phyloP scores from a whole-genome alignment of 352 stramenopile species.

The Phytophthora foliorum region DNA sequence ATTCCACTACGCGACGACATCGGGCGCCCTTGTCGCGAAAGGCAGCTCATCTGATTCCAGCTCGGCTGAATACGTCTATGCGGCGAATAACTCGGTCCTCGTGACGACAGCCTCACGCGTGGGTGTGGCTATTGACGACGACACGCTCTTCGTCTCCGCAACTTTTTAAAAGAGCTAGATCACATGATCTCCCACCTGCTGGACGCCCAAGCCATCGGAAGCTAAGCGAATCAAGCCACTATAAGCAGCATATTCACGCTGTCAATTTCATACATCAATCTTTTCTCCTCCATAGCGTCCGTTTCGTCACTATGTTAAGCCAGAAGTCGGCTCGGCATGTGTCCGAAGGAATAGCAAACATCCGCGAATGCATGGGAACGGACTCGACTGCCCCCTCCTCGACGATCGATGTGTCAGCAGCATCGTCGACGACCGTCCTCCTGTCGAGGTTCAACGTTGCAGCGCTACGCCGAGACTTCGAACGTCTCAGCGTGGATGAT shows the following conservation, averaged over 20 bases:
- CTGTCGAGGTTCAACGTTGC: conserved; percentile 25
- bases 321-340: not conserved
- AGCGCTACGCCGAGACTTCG: conserved; percentile 35
- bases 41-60: conserved; percentile 19
- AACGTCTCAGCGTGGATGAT: conserved; percentile 50
- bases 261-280: conserved; percentile 3
- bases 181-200: conserved; percentile 5
- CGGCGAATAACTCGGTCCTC: conserved; percentile 38
- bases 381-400: not conserved
- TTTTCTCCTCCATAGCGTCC: conserved; percentile 1
- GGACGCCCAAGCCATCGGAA: conserved; percentile 33
- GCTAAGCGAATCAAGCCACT: conserved; percentile 26
- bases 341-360: conserved; percentile 11
- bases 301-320: conserved; percentile 16
- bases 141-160: conserved; percentile 71
- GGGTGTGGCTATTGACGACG: conserved; percentile 56
- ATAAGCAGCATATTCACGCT: conserved; percentile 27
- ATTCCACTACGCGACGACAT: conserved; percentile 74
- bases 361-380: conserved; percentile 35
- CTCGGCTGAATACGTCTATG: conserved; percentile 54
- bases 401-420: conserved; percentile 6
- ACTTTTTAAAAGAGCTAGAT: conserved; percentile 38
- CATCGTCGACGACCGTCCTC: not conserved
- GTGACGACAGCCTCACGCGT: conserved; percentile 67
- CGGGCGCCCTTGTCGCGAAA: conserved; percentile 43